Base-by-base conservation (phyloP, 768 basidiomycete species). In the Collybia sordida region DNA sequence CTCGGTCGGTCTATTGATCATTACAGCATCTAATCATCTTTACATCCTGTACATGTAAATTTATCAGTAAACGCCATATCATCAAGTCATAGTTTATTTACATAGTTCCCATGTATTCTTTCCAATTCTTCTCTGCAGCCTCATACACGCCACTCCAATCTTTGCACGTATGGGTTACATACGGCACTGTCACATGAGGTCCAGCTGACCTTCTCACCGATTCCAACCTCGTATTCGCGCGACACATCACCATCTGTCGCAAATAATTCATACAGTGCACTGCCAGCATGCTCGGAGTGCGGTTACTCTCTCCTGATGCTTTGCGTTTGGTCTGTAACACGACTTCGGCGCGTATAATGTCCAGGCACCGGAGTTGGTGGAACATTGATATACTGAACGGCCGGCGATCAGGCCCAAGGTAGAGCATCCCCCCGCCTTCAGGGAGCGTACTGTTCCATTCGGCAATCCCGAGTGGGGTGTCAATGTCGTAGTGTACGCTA, bases 301-400 rank as follows among this genome's bases (percentile, higher is more conserved):
- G 31, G 14, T 31, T 11, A 7, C 3, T 31, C 11, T 31, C 21
- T 23, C 21, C 12, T n/a, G 28, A 39, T 46, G 35, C 45, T n/a
- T 46, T 46, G 45, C 14, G 31, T n/a, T 36, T 35, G 8, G 27
- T 18, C 35, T 36, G 45, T 18, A 21, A 18, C 28, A 42, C 40
- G 25, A 24, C 14, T 23, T 12, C 19, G 25, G 25, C 24, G 63
- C 45, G 58, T 37, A 72, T 56, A 27, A 68, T 60, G 46, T 70
- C 67, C 6, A 72, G 54, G 43, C 70, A 71, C 42, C 63, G 62
- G 14, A 72, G 62, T 43, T 71, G 67, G 51, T 72, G 71, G 37
- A 71, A 60, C 62, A 72, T 65, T 2, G 66, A 64, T 37, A 70
- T 58, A 7, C 61, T 67, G 53, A 61, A 72, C n/a, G 67, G 66